These are phyloP conservation scores for Colletotrichum lupini DNA, from an alignment of 2,329 filamentous ascomycete genomes.

Conservation along the genomic window DNA sequence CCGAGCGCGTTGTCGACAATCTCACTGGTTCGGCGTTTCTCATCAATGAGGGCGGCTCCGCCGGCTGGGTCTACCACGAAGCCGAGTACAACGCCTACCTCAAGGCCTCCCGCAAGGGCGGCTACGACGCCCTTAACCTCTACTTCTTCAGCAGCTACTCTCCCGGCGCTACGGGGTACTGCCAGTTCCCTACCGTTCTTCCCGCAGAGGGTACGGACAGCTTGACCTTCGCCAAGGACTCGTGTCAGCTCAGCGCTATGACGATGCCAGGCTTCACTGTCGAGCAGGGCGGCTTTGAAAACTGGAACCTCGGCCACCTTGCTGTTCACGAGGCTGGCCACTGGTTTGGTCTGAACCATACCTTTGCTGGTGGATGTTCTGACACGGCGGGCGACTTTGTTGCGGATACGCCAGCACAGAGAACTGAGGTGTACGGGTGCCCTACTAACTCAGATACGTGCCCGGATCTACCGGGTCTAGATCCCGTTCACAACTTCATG, in stretches of 20 bases:
- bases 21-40: conserved; percentile 37
- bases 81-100: conserved; percentile 27
- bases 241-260: conserved; percentile 30
- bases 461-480: conserved; percentile 37
- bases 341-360: conserved; percentile 57
- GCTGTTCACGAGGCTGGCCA: conserved; percentile 54
- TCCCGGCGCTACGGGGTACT: conserved; percentile 54
- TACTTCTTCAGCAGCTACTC: conserved; percentile 55
- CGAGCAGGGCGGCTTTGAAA: conserved; percentile 25
- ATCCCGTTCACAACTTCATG: conserved; percentile 42
- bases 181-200: conserved; percentile 52
- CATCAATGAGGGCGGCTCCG: conserved; percentile 35
- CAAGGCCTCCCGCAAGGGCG: conserved; percentile 47
- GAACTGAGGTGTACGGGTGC: conserved; percentile 36
- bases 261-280: conserved; percentile 30
- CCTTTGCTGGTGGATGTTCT: conserved; percentile 50
- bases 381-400: conserved; percentile 47
- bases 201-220: conserved; percentile 1
- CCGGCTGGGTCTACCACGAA: conserved; percentile 36
- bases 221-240: conserved; percentile 17
- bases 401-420: conserved; percentile 51
- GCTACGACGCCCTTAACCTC: conserved; percentile 55
- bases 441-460: conserved; percentile 38
- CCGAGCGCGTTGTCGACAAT: conserved; percentile 40
- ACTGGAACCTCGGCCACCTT: conserved; percentile 39